phyloP scores from a whole-genome alignment of 1,139 yeast species.

The Taiozyma sp. region DNA sequence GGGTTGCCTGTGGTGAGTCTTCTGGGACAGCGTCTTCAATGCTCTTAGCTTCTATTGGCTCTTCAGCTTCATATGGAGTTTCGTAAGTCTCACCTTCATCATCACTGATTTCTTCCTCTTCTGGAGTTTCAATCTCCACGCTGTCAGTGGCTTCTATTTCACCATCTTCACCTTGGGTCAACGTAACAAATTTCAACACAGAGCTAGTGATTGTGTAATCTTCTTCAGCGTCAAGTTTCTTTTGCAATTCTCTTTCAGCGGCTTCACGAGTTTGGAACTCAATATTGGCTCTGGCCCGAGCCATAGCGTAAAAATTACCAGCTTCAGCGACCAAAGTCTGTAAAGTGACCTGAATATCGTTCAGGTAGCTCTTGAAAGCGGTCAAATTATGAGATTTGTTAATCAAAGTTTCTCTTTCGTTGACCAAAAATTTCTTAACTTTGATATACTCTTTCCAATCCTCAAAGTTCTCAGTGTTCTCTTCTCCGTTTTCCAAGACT shows the following conservation, averaged over 20 bases:
- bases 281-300: constrained; percentile 77
- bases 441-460: constrained; percentile 64
- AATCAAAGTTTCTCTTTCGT: constrained; percentile 52
- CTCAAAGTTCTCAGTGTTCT: constrained; percentile 42
- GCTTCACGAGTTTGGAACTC: constrained; percentile 71
- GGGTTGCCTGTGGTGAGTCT: not conserved
- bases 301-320: constrained; percentile 61
- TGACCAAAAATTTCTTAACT: constrained; percentile 49
- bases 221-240: constrained; percentile 6
- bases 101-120: constrained; percentile 11
- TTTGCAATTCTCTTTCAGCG: constrained; percentile 19
- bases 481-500: constrained; percentile 22
- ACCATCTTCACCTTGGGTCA: constrained; percentile 12
- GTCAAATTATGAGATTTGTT: constrained; percentile 44
- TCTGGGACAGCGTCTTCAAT: not conserved
- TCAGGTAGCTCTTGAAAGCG: constrained; percentile 45
- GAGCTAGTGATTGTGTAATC: constrained; percentile 10
- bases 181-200: constrained; percentile 7
- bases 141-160: constrained; percentile 6
- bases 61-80: constrained; percentile 1
- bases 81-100: constrained; percentile 3
- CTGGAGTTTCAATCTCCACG: constrained; percentile 4
- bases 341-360: constrained; percentile 56
- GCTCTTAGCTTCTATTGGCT: constrained; percentile 1
- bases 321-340: constrained; percentile 60